Conservation (phyloP, 1,284 basidiomycete genomes). For the Apiotrichum montevideense region DNA sequence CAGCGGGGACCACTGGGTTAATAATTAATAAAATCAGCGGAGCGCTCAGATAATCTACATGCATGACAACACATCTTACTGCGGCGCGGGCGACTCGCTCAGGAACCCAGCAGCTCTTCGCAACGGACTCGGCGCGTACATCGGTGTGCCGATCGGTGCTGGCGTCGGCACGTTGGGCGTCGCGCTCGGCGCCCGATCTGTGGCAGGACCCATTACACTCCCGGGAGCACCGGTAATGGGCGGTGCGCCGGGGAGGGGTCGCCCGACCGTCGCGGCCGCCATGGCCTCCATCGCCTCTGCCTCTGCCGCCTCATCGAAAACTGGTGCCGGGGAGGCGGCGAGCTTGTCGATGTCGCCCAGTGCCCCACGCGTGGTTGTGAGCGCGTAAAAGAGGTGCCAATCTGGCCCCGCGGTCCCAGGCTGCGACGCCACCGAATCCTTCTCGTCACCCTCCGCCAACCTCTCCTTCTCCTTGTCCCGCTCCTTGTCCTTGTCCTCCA, state of each 20-base stretch:
- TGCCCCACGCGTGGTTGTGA: slow-evolving; percentile 26
- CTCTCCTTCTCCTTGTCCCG: background rate
- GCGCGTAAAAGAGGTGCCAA: slow-evolving; percentile 36
- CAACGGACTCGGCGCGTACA: background rate
- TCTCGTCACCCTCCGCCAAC: background rate
- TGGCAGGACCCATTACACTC: no score
- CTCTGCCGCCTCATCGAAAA: slow-evolving; percentile 14
- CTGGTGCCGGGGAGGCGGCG: slow-evolving; percentile 11
- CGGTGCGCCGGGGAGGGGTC: background rate
- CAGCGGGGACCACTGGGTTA: no score
- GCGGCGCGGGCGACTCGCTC: background rate
- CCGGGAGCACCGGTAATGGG: no score
- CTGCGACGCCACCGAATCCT: background rate
- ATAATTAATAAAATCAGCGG: no score
- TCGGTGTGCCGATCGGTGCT: background rate
- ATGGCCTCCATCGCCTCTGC: slow-evolving; percentile 8
- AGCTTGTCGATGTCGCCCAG: slow-evolving; percentile 21
- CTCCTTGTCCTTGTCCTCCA: background rate
- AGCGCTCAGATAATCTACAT: no score
- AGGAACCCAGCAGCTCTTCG: background rate
- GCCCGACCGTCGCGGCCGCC: slow-evolving; percentile 4
- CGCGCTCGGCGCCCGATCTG: background rate
- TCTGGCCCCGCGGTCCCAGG: slow-evolving; percentile 16
- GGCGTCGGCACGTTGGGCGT: background rate
- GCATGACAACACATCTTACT: background rate